Evolutionary conservation across 129 eudicot species (phyloP).

Genomic region (Flaveria linearis): DNA sequence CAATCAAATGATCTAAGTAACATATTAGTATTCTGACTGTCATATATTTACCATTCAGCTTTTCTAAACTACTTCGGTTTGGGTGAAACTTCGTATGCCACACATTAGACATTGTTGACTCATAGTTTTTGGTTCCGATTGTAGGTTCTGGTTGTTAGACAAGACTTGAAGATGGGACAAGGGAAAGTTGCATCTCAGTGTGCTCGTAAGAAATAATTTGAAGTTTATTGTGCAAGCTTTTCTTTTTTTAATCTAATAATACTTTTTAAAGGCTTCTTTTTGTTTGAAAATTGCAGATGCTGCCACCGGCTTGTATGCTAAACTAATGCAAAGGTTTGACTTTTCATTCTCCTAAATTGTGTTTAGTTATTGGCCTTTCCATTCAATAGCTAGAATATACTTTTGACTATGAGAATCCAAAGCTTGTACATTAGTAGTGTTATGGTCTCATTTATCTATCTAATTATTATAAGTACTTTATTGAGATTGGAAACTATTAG

Average conservation of each 20-base stretch:
- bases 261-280: not conserved
- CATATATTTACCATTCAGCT: too few species aligned
- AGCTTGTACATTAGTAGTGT: not conserved
- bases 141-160: conserved; percentile 96
- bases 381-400: not conserved
- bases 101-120: too few species aligned
- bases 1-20: too few species aligned
- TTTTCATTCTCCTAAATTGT: conserved; percentile 1
- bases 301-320: conserved; percentile 84
- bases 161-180: conserved; percentile 92
- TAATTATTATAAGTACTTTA: too few species aligned
- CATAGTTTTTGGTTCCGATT: not conserved
- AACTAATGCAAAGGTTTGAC: conserved; percentile 73
- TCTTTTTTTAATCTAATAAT: too few species aligned
- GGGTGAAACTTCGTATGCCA: too few species aligned
- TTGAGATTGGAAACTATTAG: too few species aligned
- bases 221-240: not conserved
- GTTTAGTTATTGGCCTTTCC: not conserved
- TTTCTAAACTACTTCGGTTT: too few species aligned
- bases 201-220: conserved; percentile 70
- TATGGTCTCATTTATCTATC: too few species aligned
- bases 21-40: too few species aligned
- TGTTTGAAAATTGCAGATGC: conserved; percentile 64
- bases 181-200: conserved; percentile 98
- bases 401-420: not conserved